Conservation (phyloP, 1,139 yeast species). For the Kodamaea ohmeri region DNA sequence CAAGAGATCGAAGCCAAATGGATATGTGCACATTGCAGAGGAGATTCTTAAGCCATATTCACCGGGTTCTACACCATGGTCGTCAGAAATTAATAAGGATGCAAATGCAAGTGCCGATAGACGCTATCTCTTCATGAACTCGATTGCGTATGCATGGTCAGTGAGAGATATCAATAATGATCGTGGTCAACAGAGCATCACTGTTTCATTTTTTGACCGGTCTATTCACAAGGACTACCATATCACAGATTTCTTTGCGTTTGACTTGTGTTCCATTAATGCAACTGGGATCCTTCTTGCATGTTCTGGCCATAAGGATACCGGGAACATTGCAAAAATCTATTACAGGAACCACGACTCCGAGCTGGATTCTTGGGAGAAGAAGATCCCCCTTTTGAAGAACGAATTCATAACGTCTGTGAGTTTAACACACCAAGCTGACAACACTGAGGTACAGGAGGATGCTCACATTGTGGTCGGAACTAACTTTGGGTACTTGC, state of each 20-base stretch:
- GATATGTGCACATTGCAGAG: conserved; percentile 11
- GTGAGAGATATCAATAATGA: conserved; percentile 50
- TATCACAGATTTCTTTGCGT: conserved; percentile 71
- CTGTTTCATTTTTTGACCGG: conserved; percentile 84
- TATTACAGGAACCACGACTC: conserved; percentile 46
- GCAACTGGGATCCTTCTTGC: conserved; percentile 67
- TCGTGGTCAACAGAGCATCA: conserved; percentile 55
- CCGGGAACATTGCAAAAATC: conserved; percentile 28
- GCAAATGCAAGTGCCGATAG: conserved; percentile 41
- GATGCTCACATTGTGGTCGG: conserved; percentile 42
- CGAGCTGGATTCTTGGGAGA: conserved; percentile 47
- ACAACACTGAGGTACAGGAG: conserved; percentile 2
- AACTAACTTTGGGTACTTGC: conserved; percentile 40
- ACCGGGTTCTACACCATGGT: conserved; percentile 89
- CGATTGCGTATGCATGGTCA: conserved; percentile 79
- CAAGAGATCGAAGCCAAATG: conserved; percentile 28
- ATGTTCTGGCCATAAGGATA: conserved; percentile 30
- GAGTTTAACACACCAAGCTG: conserved; percentile 28
- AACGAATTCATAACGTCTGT: conserved; percentile 38
- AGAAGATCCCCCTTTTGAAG: conserved; percentile 33
- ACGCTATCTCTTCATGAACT: conserved; percentile 78
- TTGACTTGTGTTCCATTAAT: conserved; percentile 74
- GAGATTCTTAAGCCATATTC: conserved; percentile 44
- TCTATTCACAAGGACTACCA: conserved; percentile 80
- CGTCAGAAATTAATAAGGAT: conserved; percentile 22